Evolutionary conservation across 805 yeast species (phyloP).

Genomic region (Torulaspora maleeae): DNA sequence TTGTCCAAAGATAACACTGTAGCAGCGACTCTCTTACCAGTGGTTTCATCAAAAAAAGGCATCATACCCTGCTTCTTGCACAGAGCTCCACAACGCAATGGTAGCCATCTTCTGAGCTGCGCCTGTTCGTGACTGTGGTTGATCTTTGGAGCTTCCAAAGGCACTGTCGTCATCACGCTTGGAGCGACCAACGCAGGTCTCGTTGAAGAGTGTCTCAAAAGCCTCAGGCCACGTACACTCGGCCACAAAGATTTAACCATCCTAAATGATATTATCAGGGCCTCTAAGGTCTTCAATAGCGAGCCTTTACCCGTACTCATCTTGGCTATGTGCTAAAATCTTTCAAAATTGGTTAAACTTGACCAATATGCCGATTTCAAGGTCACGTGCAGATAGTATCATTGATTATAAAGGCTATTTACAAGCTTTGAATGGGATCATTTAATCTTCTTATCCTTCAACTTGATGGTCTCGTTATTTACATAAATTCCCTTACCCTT

Average conservation of each 20-base stretch:
- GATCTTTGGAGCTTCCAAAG: conserved; percentile 42
- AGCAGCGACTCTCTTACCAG: conserved; percentile 71
- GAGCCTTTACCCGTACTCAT: background rate
- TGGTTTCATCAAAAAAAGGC: conserved; percentile 61
- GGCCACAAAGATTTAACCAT: conserved; percentile 9
- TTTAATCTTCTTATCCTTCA: conserved; percentile 92
- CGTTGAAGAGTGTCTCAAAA: conserved; percentile 14
- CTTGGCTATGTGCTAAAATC: background rate
- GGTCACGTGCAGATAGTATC: conserved; percentile 1
- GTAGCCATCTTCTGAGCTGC: conserved; percentile 65
- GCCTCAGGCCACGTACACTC: conserved; percentile 3
- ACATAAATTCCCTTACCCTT: conserved; percentile 97
- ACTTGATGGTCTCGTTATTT: conserved; percentile 81
- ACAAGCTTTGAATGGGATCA: conserved; percentile 28
- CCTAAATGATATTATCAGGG: background rate
- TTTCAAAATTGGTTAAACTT: background rate
- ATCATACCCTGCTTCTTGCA: conserved; percentile 90
- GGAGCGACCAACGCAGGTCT: conserved; percentile 36
- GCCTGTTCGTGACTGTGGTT: conserved; percentile 66
- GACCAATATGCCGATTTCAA: background rate
- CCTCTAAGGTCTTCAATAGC: background rate
- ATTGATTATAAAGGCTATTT: conserved; percentile 3
- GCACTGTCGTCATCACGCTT: conserved; percentile 28
- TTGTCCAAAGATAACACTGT: conserved; percentile 85
- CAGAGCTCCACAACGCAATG: conserved; percentile 75